Conservation (phyloP, 306 rosid genomes). For the Sophora flavescens region DNA sequence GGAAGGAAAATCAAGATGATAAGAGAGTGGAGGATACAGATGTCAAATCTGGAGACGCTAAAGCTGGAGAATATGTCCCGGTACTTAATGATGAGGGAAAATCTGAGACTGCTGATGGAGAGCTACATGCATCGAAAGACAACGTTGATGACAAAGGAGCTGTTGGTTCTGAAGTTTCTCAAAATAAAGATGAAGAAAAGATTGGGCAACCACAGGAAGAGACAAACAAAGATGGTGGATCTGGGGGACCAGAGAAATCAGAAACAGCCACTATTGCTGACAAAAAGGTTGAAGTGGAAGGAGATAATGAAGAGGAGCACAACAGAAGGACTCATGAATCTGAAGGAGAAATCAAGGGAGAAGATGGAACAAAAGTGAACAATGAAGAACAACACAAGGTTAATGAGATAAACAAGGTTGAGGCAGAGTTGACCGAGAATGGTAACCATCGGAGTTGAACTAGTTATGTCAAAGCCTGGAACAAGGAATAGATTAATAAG, state of each 20-base stretch:
- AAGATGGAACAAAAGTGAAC: conserved; percentile 51
- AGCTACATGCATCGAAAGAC: conserved; percentile 44
- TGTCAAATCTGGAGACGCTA: conserved; percentile 45
- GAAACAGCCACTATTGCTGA: conserved; percentile 48
- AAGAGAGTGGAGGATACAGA: conserved; percentile 53
- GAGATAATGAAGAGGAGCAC: conserved; percentile 54
- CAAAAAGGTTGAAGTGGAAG: conserved; percentile 58
- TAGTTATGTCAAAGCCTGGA: conserved; percentile 50
- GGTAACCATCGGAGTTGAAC: conserved; percentile 51
- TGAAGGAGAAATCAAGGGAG: conserved; percentile 60
- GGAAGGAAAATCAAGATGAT: conserved; percentile 60
- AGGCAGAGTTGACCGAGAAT: conserved; percentile 60
- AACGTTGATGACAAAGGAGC: conserved; percentile 54
- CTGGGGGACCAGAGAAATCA: conserved; percentile 49
- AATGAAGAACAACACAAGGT: conserved; percentile 50
- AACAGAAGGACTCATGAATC: conserved; percentile 44
- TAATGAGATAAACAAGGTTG: conserved; percentile 55
- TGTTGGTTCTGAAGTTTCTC: conserved; percentile 57
- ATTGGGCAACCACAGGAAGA: conserved; percentile 56
- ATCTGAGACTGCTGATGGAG: conserved; percentile 52
- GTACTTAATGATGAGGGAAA: conserved; percentile 60
- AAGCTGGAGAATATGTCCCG: conserved; percentile 46
- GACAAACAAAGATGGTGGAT: conserved; percentile 53
- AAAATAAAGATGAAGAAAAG: conserved; percentile 55
- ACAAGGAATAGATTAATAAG: conserved; percentile 43